Conservation (phyloP, 2,329 filamentous ascomycete species). For the Microthyrium microscopicum region DNA sequence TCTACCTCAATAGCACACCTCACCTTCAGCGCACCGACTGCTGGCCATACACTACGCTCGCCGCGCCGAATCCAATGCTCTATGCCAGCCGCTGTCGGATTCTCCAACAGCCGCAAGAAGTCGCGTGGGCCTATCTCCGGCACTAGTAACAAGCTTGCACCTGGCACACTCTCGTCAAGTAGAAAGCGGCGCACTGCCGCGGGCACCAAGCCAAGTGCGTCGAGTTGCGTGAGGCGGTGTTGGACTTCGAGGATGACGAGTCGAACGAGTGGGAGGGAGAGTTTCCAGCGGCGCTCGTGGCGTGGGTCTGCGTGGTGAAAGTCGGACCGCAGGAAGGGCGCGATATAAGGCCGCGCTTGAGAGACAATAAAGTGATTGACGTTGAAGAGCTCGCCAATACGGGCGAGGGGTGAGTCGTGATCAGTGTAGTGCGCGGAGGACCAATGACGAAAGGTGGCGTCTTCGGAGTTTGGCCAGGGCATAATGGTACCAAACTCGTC, state of each 20-base stretch:
- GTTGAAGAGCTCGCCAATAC: slow-evolving; percentile 72
- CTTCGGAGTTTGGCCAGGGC: slow-evolving; percentile 48
- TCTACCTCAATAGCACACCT: slow-evolving; percentile 77
- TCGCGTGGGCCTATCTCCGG: slow-evolving; percentile 59
- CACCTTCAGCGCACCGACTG: slow-evolving; percentile 64
- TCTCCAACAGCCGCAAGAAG: slow-evolving; percentile 65
- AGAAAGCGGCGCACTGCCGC: slow-evolving; percentile 55
- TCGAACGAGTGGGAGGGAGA: slow-evolving; percentile 29
- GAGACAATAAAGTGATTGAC: slow-evolving; percentile 92
- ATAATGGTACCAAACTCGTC: slow-evolving; percentile 54
- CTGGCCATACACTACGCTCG: slow-evolving; percentile 82
- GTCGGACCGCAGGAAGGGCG: slow-evolving; percentile 69
- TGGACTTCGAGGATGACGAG: slow-evolving; percentile 62
- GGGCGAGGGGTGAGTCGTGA: slow-evolving; percentile 33
- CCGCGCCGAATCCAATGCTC: slow-evolving; percentile 76
- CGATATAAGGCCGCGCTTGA: slow-evolving; percentile 77
- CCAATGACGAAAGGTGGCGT: slow-evolving; percentile 53
- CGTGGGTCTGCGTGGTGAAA: slow-evolving; percentile 54
- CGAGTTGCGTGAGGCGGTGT: slow-evolving; percentile 66
- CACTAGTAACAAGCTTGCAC: slow-evolving; percentile 63
- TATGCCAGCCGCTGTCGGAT: slow-evolving; percentile 52
- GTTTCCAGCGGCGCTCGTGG: slow-evolving; percentile 40
- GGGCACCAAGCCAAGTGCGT: slow-evolving; percentile 59
- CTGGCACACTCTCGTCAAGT: slow-evolving; percentile 67
- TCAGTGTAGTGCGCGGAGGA: slow-evolving; percentile 45